A percentile compares a stretch with the other conserved stretches of the same genome.
phyloP scores from a whole-genome alignment of 2,329 filamentous ascomycete species.

The Exophiala spinifera region DNA sequence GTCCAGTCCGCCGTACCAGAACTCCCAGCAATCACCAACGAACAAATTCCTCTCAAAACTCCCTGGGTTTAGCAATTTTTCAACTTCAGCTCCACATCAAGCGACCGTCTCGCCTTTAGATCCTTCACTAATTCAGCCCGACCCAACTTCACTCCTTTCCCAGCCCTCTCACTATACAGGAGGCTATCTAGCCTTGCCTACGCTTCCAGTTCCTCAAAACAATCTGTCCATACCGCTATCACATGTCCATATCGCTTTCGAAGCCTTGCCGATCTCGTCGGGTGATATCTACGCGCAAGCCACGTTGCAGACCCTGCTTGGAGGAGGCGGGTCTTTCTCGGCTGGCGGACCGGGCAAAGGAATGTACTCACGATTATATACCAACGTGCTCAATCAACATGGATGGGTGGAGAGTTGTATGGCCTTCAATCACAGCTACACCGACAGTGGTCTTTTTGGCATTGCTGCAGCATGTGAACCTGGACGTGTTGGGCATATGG shows the following conservation, averaged over 20 bases:
- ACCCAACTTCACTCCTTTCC: conserved; percentile 55
- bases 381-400: conserved; percentile 95
- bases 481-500: conserved; percentile 72
- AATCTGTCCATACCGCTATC: conserved; percentile 77
- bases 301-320: conserved; percentile 90
- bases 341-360: conserved; percentile 96
- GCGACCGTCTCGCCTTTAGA: conserved; percentile 57
- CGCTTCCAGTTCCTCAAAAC: conserved; percentile 72
- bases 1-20: conserved; percentile 37
- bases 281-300: conserved; percentile 95
- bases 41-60: conserved; percentile 71
- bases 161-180: conserved; percentile 82
- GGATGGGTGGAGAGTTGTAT: conserved; percentile 96
- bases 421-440: conserved; percentile 97
- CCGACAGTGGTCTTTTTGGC: conserved; percentile 90
- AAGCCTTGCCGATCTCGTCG: conserved; percentile 84
- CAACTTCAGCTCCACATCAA: conserved; percentile 65
- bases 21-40: conserved; percentile 35
- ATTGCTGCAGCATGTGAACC: conserved; percentile 86
- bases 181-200: conserved; percentile 82
- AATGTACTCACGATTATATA: conserved; percentile 98
- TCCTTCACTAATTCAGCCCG: conserved; percentile 43
- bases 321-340: conserved; percentile 93
- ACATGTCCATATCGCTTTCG: conserved; percentile 93
- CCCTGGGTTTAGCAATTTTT: conserved; percentile 86